phyloP scores from a whole-genome alignment of 164 flowering plant genomes.

The Vitis riparia region DNA sequence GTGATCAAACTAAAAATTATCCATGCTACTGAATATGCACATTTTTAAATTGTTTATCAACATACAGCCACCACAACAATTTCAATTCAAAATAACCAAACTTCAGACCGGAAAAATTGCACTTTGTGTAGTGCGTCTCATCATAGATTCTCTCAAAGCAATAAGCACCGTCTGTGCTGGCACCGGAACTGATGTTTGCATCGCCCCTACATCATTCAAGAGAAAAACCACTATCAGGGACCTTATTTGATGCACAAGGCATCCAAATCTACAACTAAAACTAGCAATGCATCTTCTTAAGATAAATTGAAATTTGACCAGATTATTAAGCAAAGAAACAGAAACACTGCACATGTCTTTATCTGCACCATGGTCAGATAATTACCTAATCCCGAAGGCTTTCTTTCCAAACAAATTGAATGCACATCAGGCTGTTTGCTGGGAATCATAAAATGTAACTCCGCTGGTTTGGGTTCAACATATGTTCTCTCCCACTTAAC shows the following conservation, averaged over 20 bases:
- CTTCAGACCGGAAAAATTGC: conserved; percentile 55
- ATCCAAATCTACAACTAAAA: not conserved
- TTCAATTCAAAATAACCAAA: not conserved
- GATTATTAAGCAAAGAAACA: not conserved
- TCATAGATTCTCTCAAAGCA: conserved; percentile 68
- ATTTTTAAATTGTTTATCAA: not conserved
- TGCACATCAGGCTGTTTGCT: conserved; percentile 11
- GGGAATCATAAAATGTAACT: conserved; percentile 6
- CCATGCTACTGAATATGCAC: not conserved
- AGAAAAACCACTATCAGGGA: not conserved
- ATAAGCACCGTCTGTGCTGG: conserved; percentile 56
- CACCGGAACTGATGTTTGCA: conserved; percentile 24
- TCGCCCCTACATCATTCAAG: conserved; percentile 21
- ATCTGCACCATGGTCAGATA: conserved; percentile 6
- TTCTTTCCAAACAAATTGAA: conserved; percentile 19
- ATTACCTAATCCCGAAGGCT: conserved; percentile 20
- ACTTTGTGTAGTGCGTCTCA: conserved; percentile 47
- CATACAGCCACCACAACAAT: not conserved
- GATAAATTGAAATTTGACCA: no score
- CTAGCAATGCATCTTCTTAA: no score
- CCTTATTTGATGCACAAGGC: no score
- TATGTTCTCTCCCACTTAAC: conserved; percentile 76
- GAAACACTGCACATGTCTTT: conserved; percentile 3
- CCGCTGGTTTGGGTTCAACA: conserved; percentile 55
- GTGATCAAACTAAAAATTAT: no score